phyloP scores from a whole-genome alignment of 148 eudicot species.

The Arctostaphylos glauca region DNA sequence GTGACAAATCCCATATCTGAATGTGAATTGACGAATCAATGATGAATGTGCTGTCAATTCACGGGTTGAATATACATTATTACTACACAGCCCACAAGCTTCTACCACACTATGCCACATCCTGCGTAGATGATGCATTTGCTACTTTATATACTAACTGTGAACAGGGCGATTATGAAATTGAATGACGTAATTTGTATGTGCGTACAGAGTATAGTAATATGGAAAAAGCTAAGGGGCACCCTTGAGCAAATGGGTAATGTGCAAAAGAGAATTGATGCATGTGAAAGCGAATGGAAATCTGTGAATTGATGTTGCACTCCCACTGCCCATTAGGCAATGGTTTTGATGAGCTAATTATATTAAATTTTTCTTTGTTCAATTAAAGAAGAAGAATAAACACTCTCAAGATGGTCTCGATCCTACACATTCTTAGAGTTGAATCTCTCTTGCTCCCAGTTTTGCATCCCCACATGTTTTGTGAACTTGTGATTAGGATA shows the following conservation, averaged over 20 bases:
- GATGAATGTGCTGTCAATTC: background rate
- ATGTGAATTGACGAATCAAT: background rate
- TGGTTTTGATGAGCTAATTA: background rate
- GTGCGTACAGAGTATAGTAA: background rate
- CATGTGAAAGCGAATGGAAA: too few relatives aligned
- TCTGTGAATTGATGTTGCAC: background rate
- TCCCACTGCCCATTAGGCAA: background rate
- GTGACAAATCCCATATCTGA: background rate
- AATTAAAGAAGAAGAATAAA: background rate
- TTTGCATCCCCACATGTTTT: background rate
- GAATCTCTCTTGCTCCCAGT: background rate
- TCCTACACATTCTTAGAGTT: background rate
- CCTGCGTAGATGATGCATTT: background rate
- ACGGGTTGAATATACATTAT: background rate
- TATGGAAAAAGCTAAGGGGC: background rate
- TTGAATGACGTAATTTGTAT: background rate
- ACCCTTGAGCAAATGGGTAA: background rate
- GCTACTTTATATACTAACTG: background rate
- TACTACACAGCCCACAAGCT: background rate
- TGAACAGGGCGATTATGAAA: background rate
- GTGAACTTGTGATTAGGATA: too few relatives aligned
- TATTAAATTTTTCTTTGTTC: background rate
- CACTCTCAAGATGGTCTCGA: background rate
- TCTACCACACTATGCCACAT: background rate
- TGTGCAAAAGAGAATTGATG: background rate